These are phyloP conservation scores for Aspergillus hortae DNA, from an alignment of 2,329 filamentous ascomycete genomes.

Conservation along the genomic window DNA sequence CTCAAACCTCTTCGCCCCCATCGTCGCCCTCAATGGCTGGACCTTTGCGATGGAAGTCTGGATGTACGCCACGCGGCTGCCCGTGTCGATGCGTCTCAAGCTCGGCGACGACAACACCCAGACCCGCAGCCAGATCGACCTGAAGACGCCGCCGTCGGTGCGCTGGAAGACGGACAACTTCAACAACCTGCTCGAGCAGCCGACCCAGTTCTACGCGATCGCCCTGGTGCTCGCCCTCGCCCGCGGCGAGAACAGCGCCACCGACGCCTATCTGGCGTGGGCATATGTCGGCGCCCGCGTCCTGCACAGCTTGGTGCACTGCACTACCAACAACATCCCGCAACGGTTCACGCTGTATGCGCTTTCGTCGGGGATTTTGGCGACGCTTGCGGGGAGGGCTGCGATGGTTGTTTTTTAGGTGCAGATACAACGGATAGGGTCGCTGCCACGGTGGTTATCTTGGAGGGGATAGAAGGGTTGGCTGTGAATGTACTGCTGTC, in stretches of 20 bases:
- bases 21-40: conserved; percentile 37
- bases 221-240: conserved; percentile 33
- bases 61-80: conserved; percentile 41
- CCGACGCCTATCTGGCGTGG: conserved; percentile 39
- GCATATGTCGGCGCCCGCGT: conserved; percentile 40
- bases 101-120: conserved; percentile 7
- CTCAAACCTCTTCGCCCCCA: conserved; percentile 24
- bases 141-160: conserved; percentile 21
- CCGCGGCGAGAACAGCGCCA: conserved; percentile 11
- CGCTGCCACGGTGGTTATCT: too few species aligned
- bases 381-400: conserved; percentile 25
- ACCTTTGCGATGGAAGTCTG: conserved; percentile 41
- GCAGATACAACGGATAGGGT: too few species aligned
- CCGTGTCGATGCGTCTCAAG: conserved; percentile 26
- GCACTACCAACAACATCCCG: conserved; percentile 34
- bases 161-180: conserved; percentile 43
- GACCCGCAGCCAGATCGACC: conserved; percentile 24
- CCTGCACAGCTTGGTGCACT: conserved; percentile 40
- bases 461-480: too few species aligned
- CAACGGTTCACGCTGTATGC: conserved; percentile 34
- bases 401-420: conserved; percentile 9
- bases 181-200: conserved; percentile 44
- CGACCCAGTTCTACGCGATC: conserved; percentile 44
- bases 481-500: too few species aligned
- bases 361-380: conserved; percentile 26